Evolutionary conservation across 2,329 filamentous ascomycete species (phyloP).

Genomic region (Calonectria hongkongensis): DNA sequence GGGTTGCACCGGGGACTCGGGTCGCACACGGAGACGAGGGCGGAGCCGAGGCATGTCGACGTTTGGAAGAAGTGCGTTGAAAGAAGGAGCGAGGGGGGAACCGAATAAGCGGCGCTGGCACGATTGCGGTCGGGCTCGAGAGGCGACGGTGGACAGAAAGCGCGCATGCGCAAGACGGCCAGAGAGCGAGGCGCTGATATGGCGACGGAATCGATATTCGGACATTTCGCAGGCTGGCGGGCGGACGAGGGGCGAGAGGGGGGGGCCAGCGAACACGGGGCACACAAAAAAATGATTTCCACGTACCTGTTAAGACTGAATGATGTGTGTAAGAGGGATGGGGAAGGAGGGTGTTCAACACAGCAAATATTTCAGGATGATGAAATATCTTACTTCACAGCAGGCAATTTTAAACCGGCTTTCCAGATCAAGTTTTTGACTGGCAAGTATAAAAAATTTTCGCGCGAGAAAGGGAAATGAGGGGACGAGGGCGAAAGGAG

Average conservation of each 20-base stretch:
- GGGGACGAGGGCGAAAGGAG: slow-evolving; percentile 46
- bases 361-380: slow-evolving; percentile 30
- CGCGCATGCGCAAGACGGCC: slow-evolving; percentile 22
- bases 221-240: slow-evolving; percentile 25
- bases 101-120: not conserved
- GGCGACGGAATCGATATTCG: slow-evolving; percentile 21
- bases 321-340: slow-evolving; percentile 11
- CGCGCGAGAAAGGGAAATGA: slow-evolving; percentile 49
- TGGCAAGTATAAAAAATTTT: slow-evolving; percentile 52
- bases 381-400: slow-evolving; percentile 25
- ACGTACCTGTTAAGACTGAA: slow-evolving; percentile 39
- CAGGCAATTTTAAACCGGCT: slow-evolving; percentile 32
- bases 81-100: not conserved
- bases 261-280: slow-evolving; percentile 4
- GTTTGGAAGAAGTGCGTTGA: slow-evolving; percentile 35
- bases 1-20: slow-evolving; percentile 43
- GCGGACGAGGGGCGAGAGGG: slow-evolving; percentile 35
- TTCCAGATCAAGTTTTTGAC: slow-evolving; percentile 40
- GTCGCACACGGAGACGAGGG: slow-evolving; percentile 50
- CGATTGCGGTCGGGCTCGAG: not conserved
- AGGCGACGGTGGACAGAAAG: slow-evolving; percentile 2
- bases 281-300: slow-evolving; percentile 35
- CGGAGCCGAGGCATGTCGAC: slow-evolving; percentile 33
- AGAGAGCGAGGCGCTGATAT: slow-evolving; percentile 6
- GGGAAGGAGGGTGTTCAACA: slow-evolving; percentile 20